phyloP scores from a whole-genome alignment of 805 yeast species.

The Zygoascus flipseniorum region DNA sequence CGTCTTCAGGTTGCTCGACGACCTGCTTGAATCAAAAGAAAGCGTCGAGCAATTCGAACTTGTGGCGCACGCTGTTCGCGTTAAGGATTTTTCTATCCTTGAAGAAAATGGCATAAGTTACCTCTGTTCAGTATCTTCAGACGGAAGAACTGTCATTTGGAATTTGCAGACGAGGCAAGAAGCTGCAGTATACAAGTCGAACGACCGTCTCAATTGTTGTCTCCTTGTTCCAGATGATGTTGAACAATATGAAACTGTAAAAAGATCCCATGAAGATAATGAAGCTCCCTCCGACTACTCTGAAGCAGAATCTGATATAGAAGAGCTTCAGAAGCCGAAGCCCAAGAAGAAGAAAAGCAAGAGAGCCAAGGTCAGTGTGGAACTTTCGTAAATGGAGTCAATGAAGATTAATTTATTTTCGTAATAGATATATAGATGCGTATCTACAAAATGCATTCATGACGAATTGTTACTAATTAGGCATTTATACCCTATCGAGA shows the following conservation, averaged over 20 bases:
- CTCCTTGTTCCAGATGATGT: slow-evolving; percentile 61
- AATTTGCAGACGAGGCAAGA: slow-evolving; percentile 61
- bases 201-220: slow-evolving; percentile 86
- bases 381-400: slow-evolving; percentile 1
- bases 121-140: slow-evolving; percentile 80
- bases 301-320: slow-evolving; percentile 21
- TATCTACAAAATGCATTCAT: neutral
- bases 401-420: neutral
- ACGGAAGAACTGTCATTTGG: slow-evolving; percentile 92
- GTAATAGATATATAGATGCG: neutral
- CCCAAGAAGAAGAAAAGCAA: slow-evolving; percentile 18
- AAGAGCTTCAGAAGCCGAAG: slow-evolving; percentile 7
- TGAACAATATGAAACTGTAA: slow-evolving; percentile 66
- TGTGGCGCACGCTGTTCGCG: slow-evolving; percentile 77
- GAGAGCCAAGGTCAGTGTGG: slow-evolving; percentile 22
- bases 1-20: slow-evolving; percentile 41
- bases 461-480: neutral
- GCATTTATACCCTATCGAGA: neutral
- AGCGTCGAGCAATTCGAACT: slow-evolving; percentile 30
- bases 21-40: slow-evolving; percentile 20
- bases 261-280: slow-evolving; percentile 65
- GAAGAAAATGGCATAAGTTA: slow-evolving; percentile 37
- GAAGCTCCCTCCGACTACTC: slow-evolving; percentile 43
- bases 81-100: slow-evolving; percentile 60
- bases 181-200: slow-evolving; percentile 82